Conservation (phyloP, 2,329 filamentous ascomycete species). For the Zelopaecilomyces penicillatus region DNA sequence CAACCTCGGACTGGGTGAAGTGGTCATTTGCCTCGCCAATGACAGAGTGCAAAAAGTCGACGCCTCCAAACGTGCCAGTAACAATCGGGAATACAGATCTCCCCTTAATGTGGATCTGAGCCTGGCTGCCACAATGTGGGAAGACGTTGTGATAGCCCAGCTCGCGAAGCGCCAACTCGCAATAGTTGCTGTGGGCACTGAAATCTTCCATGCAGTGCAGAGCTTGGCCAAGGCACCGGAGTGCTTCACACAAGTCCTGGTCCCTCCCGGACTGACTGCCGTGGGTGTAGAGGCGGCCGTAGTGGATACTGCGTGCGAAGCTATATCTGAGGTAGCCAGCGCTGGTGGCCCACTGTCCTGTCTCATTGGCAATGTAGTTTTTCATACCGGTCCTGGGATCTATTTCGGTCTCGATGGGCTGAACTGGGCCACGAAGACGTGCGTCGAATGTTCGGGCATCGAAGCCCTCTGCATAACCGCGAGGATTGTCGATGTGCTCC, state of each 20-base stretch:
- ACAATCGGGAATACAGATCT: slow-evolving; percentile 65
- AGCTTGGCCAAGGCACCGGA: slow-evolving; percentile 67
- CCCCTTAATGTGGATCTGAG: slow-evolving; percentile 56
- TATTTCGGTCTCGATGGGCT: slow-evolving; percentile 61
- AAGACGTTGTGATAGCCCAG: slow-evolving; percentile 76
- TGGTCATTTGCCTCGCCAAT: slow-evolving; percentile 71
- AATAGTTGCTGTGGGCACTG: slow-evolving; percentile 77
- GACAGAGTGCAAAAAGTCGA: slow-evolving; percentile 78
- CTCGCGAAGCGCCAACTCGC: slow-evolving; percentile 67
- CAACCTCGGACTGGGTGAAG: slow-evolving; percentile 77
- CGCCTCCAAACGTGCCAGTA: slow-evolving; percentile 67
- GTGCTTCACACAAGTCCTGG: slow-evolving; percentile 69
- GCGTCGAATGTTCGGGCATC: slow-evolving; percentile 79
- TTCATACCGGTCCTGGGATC: slow-evolving; percentile 87
- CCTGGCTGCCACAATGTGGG: slow-evolving; percentile 59
- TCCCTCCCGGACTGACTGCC: slow-evolving; percentile 59
- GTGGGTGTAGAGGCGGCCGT: slow-evolving; percentile 64
- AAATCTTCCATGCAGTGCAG: slow-evolving; percentile 73
- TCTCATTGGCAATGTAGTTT: slow-evolving; percentile 95
- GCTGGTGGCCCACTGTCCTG: slow-evolving; percentile 81
- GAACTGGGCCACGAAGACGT: slow-evolving; percentile 72
- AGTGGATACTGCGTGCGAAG: slow-evolving; percentile 66
- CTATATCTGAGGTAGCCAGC: slow-evolving; percentile 75
- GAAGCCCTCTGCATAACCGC: slow-evolving; percentile 74
- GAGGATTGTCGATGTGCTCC: slow-evolving; percentile 67